phyloP scores from a whole-genome alignment of 768 basidiomycete genomes.

The Tylopilus intermedius region DNA sequence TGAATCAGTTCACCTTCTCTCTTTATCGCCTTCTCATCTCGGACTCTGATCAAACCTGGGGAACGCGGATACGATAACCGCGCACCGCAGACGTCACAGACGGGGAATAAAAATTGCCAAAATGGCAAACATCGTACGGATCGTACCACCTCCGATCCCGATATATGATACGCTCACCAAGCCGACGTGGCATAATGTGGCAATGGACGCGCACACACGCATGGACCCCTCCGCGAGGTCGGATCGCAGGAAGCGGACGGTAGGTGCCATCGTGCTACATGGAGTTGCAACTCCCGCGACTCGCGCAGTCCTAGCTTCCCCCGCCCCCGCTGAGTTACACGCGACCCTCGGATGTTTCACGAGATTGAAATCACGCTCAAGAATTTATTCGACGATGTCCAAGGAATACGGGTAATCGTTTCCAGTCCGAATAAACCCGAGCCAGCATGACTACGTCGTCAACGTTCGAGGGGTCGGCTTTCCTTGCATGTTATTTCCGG shows the following conservation, averaged over 20 bases:
- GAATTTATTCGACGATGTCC: no score
- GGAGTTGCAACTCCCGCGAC: neutral
- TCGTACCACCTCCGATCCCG: slow-evolving; percentile 15
- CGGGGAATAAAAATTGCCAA: slow-evolving; percentile 1
- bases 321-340: neutral
- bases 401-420: slow-evolving; percentile 13
- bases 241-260: slow-evolving; percentile 10
- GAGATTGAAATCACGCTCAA: no score
- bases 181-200: neutral
- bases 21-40: no score
- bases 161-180: slow-evolving; percentile 7
- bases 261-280: neutral
- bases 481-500: neutral
- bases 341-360: slow-evolving; percentile 26
- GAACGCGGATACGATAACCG: slow-evolving; percentile 9
- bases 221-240: slow-evolving; percentile 9
- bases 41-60: slow-evolving; percentile 6
- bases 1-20: neutral
- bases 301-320: neutral
- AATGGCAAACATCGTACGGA: slow-evolving; percentile 9
- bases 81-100: neutral
- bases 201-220: neutral
- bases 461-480: slow-evolving; percentile 2
- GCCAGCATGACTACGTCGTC: neutral
- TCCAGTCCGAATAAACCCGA: neutral